Evolutionary conservation across 495 filamentous ascomycete species (phyloP), one percentile per base, ranked within the genome.

Genomic region (Hyaloscypha variabilis): DNA sequence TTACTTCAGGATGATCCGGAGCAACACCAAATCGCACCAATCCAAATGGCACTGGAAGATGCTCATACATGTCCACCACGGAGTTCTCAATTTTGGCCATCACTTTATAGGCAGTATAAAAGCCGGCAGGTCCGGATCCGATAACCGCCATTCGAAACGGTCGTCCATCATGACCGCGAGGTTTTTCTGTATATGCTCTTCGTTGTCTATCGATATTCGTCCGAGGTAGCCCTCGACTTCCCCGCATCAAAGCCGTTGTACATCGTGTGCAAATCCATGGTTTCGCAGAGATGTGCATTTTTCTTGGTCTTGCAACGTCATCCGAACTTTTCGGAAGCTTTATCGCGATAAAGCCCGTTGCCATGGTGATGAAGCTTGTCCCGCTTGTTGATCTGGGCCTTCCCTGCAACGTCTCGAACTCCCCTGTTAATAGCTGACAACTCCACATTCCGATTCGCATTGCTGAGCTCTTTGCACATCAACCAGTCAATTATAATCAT

Each of bases 1-100:
- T 99, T 50, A 98, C 95, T 79, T 98, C 94, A 17, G 95, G 94
- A 76, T 99, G 95, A 74, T 99, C 95, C 8, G 95, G 95, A 13
- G 95, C 96, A 57, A 99, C 95, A 17, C 95, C 95, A 73, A 93
- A 97, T 58, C 95, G 82, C 19, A 94, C 92, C 57, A 99, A 82
- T 2, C 95, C 95, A 74, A 91, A 99, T 8, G 95, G 95, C 10
- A 94, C 93, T 0, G 95, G 96, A 10, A 97, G 77, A 25, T 90
- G 87, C 77, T 99, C 95, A 75, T 96, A 99, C 96, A 98, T 98
- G 74, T 97, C 94, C 3, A 99, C 86, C 50, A 88, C 79, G 8
- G 90, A 86, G 75, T 88, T 77, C 17, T 85, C 78, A 17, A 93
- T 81, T 67, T 87, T 92, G 26, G 85, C 82, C 78, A 98, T 87